Conservation (phyloP, 2,329 filamentous ascomycete genomes). For the Arthroderma sp. region DNA sequence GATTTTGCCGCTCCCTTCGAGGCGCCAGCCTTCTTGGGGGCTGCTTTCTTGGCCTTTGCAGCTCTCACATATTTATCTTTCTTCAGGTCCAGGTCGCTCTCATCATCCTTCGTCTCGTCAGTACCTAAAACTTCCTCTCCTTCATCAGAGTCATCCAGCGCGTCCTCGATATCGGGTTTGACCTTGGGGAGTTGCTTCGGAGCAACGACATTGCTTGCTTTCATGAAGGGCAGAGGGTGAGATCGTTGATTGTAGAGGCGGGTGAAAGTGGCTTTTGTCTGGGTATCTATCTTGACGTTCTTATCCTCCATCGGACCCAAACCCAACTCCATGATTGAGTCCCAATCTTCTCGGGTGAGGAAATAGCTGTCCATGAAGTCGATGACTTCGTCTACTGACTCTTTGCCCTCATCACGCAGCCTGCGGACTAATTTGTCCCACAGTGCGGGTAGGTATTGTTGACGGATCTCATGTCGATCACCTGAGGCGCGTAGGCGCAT, state of each 20-base stretch:
- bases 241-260: conserved; percentile 75
- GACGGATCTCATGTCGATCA: conserved; percentile 83
- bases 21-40: conserved; percentile 33
- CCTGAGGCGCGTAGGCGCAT: conserved; percentile 87
- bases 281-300: conserved; percentile 61
- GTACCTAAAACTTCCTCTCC: conserved; percentile 48
- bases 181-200: conserved; percentile 60
- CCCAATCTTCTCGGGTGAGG: conserved; percentile 86
- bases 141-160: conserved; percentile 78
- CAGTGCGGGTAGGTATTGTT: conserved; percentile 81
- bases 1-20: conserved; percentile 11
- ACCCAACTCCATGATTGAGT: conserved; percentile 80
- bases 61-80: conserved; percentile 95
- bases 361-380: conserved; percentile 96
- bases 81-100: conserved; percentile 68
- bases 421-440: conserved; percentile 69
- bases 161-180: conserved; percentile 88
- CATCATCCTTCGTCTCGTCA: conserved; percentile 45
- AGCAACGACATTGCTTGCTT: conserved; percentile 62
- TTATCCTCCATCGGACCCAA: conserved; percentile 72
- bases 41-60: conserved; percentile 56
- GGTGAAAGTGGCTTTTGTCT: conserved; percentile 82
- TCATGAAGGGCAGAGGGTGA: conserved; percentile 93
- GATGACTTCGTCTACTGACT: conserved; percentile 69
- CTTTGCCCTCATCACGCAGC: conserved; percentile 66